A percentile compares a stretch with the other conserved stretches of the same genome.
Evolutionary conservation across 106 monocot species (phyloP).

Genomic region (Chionographis japonica): DNA sequence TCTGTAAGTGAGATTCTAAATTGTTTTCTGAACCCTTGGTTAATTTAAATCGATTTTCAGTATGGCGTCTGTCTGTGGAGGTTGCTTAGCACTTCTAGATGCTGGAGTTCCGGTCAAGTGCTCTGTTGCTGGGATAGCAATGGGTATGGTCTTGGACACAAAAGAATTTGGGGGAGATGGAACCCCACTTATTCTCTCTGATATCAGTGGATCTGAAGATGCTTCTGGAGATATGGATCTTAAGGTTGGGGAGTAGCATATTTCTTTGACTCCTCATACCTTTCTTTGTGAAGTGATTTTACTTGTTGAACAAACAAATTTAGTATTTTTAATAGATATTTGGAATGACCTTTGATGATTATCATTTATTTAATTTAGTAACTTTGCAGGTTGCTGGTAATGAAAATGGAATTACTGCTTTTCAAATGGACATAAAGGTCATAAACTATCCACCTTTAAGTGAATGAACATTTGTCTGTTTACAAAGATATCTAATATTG

Average conservation of each 20-base stretch:
- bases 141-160: constrained; percentile 96
- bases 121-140: constrained; percentile 93
- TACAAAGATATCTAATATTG: not conserved
- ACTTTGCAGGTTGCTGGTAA: constrained; percentile 80
- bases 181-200: constrained; percentile 82
- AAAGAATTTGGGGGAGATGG: constrained; percentile 98
- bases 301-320: not conserved
- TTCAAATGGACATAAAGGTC: constrained; percentile 99
- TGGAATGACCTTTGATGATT: not conserved
- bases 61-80: constrained; percentile 99
- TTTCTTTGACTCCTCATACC: not conserved
- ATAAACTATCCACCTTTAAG: constrained; percentile 7
- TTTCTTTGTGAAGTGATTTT: not conserved
- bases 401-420: constrained; percentile 93
- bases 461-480: not conserved
- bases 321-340: not conserved
- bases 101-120: constrained; percentile 88
- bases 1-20: not conserved
- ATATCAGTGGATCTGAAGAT: constrained; percentile 97
- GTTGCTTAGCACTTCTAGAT: constrained; percentile 90
- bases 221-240: constrained; percentile 99
- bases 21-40: not conserved
- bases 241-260: constrained; percentile 41
- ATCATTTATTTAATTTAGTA: not conserved
- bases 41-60: constrained; percentile 33